A percentile compares a stretch with the other conserved stretches of the same genome.
phyloP scores from a whole-genome alignment of 495 filamentous ascomycete species.

The Trichoderma erinaceum region DNA sequence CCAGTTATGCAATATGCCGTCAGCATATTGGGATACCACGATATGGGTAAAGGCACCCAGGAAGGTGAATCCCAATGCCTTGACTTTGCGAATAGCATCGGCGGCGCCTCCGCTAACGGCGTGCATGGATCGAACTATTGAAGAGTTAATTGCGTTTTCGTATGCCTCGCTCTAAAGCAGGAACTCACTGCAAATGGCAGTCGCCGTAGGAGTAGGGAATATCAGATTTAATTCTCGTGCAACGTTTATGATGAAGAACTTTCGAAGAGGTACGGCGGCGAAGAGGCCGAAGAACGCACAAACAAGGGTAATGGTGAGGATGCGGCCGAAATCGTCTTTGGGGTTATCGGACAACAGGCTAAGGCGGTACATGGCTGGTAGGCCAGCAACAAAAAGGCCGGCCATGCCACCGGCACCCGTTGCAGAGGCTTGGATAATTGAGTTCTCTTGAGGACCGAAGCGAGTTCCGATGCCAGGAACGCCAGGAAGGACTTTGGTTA shows the following conservation, averaged over 20 bases:
- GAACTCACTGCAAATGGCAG: neutral
- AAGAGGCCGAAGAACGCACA: conserved; percentile 54
- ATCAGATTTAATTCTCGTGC: conserved; percentile 50
- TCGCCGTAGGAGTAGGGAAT: conserved; percentile 34
- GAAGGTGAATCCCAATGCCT: conserved; percentile 44
- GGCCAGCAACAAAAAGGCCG: conserved; percentile 43
- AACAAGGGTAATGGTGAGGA: conserved; percentile 43
- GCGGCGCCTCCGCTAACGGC: conserved; percentile 37
- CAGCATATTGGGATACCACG: conserved; percentile 49
- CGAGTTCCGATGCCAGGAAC: conserved; percentile 43
- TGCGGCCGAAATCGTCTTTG: conserved; percentile 37
- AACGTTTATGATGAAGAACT: conserved; percentile 56
- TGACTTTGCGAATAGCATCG: conserved; percentile 46
- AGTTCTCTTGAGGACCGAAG: conserved; percentile 49
- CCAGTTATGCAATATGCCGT: conserved; percentile 56
- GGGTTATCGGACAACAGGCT: conserved; percentile 38
- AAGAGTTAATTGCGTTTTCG: neutral
- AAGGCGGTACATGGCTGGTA: conserved; percentile 48
- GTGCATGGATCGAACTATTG: conserved; percentile 52
- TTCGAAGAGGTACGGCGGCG: conserved; percentile 53
- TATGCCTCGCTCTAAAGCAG: neutral
- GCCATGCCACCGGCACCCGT: conserved; percentile 45
- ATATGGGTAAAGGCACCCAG: conserved; percentile 39
- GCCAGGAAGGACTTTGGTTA: conserved; percentile 38
- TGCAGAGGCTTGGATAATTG: conserved; percentile 46